Base-by-base conservation (phyloP, 2,329 filamentous ascomycete species). In the Alternaria sp. region DNA sequence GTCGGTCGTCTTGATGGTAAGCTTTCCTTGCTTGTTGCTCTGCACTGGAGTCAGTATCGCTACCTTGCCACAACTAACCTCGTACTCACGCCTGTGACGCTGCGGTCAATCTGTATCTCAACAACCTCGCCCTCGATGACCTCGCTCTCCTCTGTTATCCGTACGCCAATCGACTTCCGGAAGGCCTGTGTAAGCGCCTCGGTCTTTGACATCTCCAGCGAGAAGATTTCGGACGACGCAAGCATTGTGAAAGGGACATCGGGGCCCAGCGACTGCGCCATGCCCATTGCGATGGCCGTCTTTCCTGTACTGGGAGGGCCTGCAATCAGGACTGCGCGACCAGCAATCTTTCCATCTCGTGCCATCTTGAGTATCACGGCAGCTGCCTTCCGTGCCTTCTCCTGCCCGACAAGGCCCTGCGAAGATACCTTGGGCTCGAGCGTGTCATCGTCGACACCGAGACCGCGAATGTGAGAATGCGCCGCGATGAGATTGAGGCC, bases 121-220 rank as follows among this genome's bases (percentile, higher is more conserved):
- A 99, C 94, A 1, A 99, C 95, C 80, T 99, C 95, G 72, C 95
- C 95, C 83, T 99, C 95, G 81, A 99, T 99, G 69, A 99, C 96
- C 79, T 99, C 95, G 74, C 93, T 97, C 83, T 99, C 95, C 79
- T 99, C 95, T 80, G 97, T 97, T 83, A 99, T 99, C 65, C 95
- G 88, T 61, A 99, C 95, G 54, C 94, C 95, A 72, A 99, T 99
- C 41, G 93, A 97, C 80, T 97, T 98, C 74, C 95, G 90, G 84
- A 99, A 98, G n/a, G 95, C 94, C 80, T 99, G 95, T 55, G 94
- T 97, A 36, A 99, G 88, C 51, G 95, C 94, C 81, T 99, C 95
- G 38, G 95, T 99, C 84, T 99, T 99, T 72, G 93, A 97, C 94
- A 99, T 98, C 81, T 99, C 95, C 75, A 98, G 87, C 26, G 94